Conservation (phyloP, 2,329 filamentous ascomycete genomes). For the Aspergillus sojae region DNA sequence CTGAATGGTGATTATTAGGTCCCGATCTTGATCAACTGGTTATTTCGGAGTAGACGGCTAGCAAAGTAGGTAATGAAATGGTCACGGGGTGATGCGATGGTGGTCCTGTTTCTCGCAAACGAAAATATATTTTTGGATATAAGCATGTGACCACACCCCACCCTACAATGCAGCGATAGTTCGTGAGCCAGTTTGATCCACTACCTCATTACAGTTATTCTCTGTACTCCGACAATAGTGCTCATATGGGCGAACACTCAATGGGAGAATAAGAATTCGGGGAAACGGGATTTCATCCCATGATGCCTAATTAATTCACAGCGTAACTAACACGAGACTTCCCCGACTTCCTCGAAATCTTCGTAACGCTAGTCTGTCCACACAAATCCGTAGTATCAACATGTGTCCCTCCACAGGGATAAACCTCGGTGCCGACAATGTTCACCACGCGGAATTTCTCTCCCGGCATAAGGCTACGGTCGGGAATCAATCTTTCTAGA, state of each 20-base stretch:
- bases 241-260: too few relatives aligned
- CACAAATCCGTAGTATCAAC: conserved; percentile 61
- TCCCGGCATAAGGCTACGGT: conserved; percentile 48
- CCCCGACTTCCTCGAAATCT: conserved; percentile 67
- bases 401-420: conserved; percentile 77
- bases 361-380: conserved; percentile 64
- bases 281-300: accelerated
- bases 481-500: conserved; percentile 59
- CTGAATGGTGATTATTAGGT: neutral
- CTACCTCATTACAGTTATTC: neutral
- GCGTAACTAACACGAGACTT: conserved; percentile 59
- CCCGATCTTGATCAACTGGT: neutral
- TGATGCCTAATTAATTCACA: conserved; percentile 14
- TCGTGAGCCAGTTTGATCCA: neutral
- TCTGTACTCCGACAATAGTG: neutral
- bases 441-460: conserved; percentile 68
- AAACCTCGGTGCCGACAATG: conserved; percentile 68
- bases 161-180: neutral
- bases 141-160: neutral
- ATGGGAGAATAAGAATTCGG: too few relatives aligned
- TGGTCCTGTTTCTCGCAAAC: too few relatives aligned
- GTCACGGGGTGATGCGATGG: too few relatives aligned
- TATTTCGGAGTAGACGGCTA: neutral
- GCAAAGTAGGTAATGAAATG: neutral
- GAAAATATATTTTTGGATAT: neutral